Evolutionary conservation across 2,329 filamentous ascomycete genomes (phyloP).

Genomic region (Keithomyces neogunnii): DNA sequence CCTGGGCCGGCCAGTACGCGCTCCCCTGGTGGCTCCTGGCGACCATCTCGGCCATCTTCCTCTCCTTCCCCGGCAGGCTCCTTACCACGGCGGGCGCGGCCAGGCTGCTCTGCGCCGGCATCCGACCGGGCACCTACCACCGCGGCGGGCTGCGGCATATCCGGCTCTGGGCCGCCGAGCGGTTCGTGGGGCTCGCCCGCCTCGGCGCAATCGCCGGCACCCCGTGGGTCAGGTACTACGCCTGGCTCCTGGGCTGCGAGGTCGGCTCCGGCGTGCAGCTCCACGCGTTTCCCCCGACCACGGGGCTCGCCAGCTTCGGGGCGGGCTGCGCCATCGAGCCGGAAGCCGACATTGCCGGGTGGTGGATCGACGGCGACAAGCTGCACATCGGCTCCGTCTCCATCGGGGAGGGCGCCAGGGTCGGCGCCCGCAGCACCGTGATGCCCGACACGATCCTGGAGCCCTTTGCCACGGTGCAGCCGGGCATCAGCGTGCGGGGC

Average conservation of each 20-base stretch:
- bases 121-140: slow-evolving; percentile 11
- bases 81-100: slow-evolving; percentile 7
- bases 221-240: slow-evolving; percentile 11
- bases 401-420: slow-evolving; percentile 11
- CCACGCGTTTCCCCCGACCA: slow-evolving; percentile 10
- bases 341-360: slow-evolving; percentile 13
- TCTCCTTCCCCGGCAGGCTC: slow-evolving; percentile 10
- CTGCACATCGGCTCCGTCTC: slow-evolving; percentile 11
- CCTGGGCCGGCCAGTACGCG: slow-evolving; percentile 8
- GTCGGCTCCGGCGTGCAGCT: slow-evolving; percentile 13
- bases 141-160: slow-evolving; percentile 12
- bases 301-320: slow-evolving; percentile 13
- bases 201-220: slow-evolving; percentile 10
- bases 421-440: slow-evolving; percentile 11
- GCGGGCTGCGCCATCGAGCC: slow-evolving; percentile 12
- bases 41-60: slow-evolving; percentile 8
- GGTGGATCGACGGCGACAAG: slow-evolving; percentile 15
- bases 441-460: slow-evolving; percentile 11
- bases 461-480: slow-evolving; percentile 10
- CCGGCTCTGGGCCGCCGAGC: slow-evolving; percentile 12
- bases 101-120: slow-evolving; percentile 8
- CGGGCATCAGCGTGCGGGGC: slow-evolving; percentile 10
- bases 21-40: slow-evolving; percentile 10
- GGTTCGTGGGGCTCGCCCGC: slow-evolving; percentile 6
- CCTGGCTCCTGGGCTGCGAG: slow-evolving; percentile 11